A percentile compares a stretch with the other conserved stretches of the same genome.
Evolutionary conservation across 192 early-diverging fungal species (phyloP).

Genomic region (Gaertneriomyces sp.): DNA sequence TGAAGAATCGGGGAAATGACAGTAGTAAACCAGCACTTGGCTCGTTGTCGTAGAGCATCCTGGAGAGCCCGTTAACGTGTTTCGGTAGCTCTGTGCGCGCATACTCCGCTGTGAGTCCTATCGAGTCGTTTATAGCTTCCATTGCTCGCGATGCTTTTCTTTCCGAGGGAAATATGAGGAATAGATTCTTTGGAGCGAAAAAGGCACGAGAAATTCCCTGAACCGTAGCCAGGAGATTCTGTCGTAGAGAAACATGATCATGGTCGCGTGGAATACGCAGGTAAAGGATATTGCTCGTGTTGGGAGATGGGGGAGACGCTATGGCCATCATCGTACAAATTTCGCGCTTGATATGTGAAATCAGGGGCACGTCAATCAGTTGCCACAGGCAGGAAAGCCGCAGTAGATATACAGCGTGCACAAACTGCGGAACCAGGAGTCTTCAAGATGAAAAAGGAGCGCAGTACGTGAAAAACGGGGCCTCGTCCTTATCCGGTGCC

Average conservation of each 20-base stretch:
- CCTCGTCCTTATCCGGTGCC: too few species aligned
- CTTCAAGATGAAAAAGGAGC: too few species aligned
- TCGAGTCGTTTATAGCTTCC: conserved; percentile 4
- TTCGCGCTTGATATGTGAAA: too few species aligned
- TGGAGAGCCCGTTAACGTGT: neutral
- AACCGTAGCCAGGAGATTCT: conserved; percentile 14
- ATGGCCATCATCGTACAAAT: too few species aligned
- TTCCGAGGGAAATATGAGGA: conserved; percentile 4
- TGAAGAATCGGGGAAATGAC: conserved; percentile 9
- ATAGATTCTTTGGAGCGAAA: conserved; percentile 15
- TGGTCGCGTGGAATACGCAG: conserved; percentile 17
- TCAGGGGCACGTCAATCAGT: too few species aligned
- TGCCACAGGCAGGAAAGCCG: too few species aligned
- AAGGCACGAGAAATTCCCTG: conserved; percentile 1
- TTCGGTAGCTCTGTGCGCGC: conserved; percentile 12
- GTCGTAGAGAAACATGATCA: conserved; percentile 17
- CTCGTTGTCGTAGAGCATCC: neutral
- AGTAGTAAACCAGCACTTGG: conserved; percentile 14
- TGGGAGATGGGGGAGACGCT: too few species aligned
- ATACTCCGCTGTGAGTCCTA: conserved; percentile 3
- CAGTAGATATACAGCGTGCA: too few species aligned
- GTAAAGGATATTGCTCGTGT: conserved; percentile 4
- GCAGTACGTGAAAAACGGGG: too few species aligned
- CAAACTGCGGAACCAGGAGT: too few species aligned
- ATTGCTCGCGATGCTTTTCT: conserved; percentile 7